Evolutionary conservation across 1,284 basidiomycete genomes (phyloP).

Genomic region (Cerrena zonata): DNA sequence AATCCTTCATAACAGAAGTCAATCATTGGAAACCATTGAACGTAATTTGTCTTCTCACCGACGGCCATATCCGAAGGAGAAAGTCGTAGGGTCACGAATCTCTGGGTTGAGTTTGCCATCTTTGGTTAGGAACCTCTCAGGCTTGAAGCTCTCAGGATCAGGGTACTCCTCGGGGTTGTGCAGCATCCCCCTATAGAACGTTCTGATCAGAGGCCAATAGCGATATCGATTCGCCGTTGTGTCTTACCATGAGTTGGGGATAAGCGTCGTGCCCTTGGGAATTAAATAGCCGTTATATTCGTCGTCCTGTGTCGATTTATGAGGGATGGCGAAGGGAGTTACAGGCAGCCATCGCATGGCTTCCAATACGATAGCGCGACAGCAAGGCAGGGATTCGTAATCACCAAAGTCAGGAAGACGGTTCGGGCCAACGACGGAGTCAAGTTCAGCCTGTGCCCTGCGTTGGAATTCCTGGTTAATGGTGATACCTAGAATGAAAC

Average conservation of each 20-base stretch:
- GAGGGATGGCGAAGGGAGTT: conserved; percentile 3
- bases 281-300: conserved; percentile 25
- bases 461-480: conserved; percentile 7
- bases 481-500: conserved; percentile 3
- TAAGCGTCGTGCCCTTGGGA: conserved; percentile 19
- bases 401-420: conserved; percentile 9
- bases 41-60: background rate
- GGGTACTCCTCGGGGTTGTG: conserved; percentile 18
- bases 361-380: conserved; percentile 4
- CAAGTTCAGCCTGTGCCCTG: conserved; percentile 25
- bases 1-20: background rate
- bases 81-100: conserved; percentile 5
- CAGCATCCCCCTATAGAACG: conserved; percentile 17
- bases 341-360: conserved; percentile 3
- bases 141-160: conserved; percentile 20
- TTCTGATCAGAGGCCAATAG: too few species aligned
- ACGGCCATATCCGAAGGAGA: conserved; percentile 4
- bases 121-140: conserved; percentile 19
- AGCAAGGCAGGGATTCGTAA: background rate
- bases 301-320: conserved; percentile 17
- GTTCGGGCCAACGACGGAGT: conserved; percentile 14
- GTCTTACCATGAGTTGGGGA: conserved; percentile 10
- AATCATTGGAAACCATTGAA: background rate
- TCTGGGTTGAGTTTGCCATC: conserved; percentile 9
- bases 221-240: background rate